Evolutionary conservation across 257 asterid species (phyloP), one percentile per base, ranked within the genome.

Genomic region (Solanum pinnatisectum): DNA sequence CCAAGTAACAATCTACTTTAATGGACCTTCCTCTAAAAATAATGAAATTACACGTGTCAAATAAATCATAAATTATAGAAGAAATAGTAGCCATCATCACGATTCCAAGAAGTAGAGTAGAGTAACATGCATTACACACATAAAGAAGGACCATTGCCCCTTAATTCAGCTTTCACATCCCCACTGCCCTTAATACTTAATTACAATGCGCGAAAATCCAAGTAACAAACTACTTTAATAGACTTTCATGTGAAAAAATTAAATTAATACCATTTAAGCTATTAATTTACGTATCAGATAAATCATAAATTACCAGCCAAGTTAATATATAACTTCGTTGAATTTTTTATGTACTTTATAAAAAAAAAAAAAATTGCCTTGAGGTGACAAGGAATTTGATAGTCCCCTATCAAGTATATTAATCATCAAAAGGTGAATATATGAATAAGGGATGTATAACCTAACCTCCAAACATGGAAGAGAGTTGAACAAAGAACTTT

Each of bases 21-120:
- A 67, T 67, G 3, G 10, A 10, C 2, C 7, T 11, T n/a, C 16
- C 8, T 65, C 0, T 0, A 1, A 27, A 65, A 2, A 63, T 1
- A 5, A 10, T n/a, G 4, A 11, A 39, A 5, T 15, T 14, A 13
- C 59, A 49, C 12, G 3, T 70, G 12, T 70, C 6, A 70, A 8
- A 70, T 70, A 70, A 6, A 32, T 70, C 1, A 30, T 70, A 30
- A 30, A 70, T 70, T 32, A 70, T 15, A 68, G 8, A 49, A 49
- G 5, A 49, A 49, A 15, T 49, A 5, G 59, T 49, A 49, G 3
- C 22, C 20, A 1, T 49, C 22, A 3, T 0, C 30, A 30, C 30
- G 0, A 49, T 49, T 49, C 60, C 60, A 49, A 49, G 60, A 49
- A 42, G 49, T 42, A 42, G 49, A 2, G 8, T 49, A 49, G 60